These are phyloP conservation scores for Xylaria sp. DNA, from an alignment of 2,329 filamentous ascomycete species.

Conservation along the genomic window DNA sequence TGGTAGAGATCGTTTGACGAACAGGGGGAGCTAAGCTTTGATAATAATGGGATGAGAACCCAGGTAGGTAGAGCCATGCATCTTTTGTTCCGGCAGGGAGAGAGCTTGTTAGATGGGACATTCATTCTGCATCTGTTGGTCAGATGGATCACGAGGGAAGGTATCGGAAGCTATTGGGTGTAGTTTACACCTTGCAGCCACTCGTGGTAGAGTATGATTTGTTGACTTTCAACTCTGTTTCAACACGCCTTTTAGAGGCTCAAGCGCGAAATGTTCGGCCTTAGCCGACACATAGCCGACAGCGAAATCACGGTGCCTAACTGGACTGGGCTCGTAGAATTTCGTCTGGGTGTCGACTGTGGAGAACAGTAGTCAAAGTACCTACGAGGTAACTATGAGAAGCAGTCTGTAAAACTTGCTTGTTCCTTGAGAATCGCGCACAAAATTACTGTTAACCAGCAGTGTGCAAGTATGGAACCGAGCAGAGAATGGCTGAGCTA, in stretches of 20 bases:
- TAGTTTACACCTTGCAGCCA: not conserved
- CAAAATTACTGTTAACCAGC: slow-evolving; percentile 1
- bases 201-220: slow-evolving; percentile 5
- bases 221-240: not conserved
- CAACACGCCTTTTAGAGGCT: not conserved
- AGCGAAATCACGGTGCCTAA: not conserved
- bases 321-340: not conserved
- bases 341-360: not conserved
- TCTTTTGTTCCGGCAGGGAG: not conserved
- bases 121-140: not conserved
- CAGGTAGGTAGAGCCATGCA: not conserved
- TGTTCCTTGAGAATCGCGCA: not conserved
- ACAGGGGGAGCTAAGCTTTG: not conserved
- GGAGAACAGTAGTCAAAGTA: not conserved
- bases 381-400: not conserved
- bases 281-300: not conserved
- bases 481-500: not conserved
- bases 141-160: not conserved
- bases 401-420: not conserved
- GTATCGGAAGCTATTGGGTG: not conserved
- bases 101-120: not conserved
- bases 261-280: not conserved
- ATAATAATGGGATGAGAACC: not conserved
- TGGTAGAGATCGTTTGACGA: not conserved
- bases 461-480: not conserved